Conservation (phyloP, 345 rosid genomes). For the Garcia nutans region DNA sequence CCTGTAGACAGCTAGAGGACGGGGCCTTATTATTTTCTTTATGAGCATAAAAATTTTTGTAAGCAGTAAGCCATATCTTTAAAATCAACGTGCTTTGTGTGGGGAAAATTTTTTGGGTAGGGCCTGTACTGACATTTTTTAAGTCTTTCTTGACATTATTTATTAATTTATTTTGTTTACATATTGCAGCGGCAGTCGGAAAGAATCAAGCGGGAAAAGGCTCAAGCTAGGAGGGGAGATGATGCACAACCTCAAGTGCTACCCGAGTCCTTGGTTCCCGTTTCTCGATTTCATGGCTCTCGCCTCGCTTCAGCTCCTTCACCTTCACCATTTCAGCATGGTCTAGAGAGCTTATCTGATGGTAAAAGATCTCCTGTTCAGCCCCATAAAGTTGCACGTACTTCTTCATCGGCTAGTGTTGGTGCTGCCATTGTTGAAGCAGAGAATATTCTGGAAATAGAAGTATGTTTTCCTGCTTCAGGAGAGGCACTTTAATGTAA, state of each 20-base stretch:
- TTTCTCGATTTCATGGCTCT: constrained; percentile 68
- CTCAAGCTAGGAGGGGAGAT: constrained; percentile 55
- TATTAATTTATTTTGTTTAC: constrained; percentile 10
- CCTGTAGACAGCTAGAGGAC: not conserved
- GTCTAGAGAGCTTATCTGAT: constrained; percentile 8
- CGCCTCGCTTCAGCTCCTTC: constrained; percentile 86
- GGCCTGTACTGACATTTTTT: not conserved
- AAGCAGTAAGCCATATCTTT: not conserved
- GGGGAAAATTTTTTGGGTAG: no score
- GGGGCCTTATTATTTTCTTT: not conserved
- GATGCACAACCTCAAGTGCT: constrained; percentile 53
- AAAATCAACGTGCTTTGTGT: not conserved
- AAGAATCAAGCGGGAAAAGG: constrained; percentile 64
- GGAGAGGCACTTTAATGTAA: constrained; percentile 42
- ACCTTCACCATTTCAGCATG: constrained; percentile 70
- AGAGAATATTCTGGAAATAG: constrained; percentile 63
- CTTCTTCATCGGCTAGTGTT: constrained; percentile 52
- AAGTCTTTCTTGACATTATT: not conserved
- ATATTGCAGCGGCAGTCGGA: constrained; percentile 70
- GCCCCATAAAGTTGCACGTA: constrained; percentile 44
- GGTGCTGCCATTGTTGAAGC: constrained; percentile 85
- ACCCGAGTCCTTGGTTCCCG: constrained; percentile 71
- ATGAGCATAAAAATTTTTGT: not conserved
- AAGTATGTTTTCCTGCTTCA: constrained; percentile 66
- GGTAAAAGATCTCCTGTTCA: constrained; percentile 21